Base-by-base conservation (phyloP, 2,329 filamentous ascomycete species). In the Rugonectria rugulosa region DNA sequence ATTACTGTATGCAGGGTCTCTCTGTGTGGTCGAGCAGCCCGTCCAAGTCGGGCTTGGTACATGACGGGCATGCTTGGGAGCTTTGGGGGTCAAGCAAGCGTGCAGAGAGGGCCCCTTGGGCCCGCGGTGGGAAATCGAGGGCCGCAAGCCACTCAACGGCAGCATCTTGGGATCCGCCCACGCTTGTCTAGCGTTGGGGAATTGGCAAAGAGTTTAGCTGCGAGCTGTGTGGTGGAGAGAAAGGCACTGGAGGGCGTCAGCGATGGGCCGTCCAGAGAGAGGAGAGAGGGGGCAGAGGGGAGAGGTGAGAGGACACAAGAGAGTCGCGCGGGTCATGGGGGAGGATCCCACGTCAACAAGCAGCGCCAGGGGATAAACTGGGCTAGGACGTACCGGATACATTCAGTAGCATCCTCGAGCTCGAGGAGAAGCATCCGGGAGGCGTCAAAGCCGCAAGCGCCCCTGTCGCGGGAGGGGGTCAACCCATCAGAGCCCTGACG, bases 1-100 rank as follows among this genome's bases (percentile, higher is more conserved):
- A 66, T 65, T 67, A n/a, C n/a, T n/a, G n/a, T n/a, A 70, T 70
- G 68, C 68, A 70, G 68, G 68, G 68, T 62, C 68, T 62, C 52
- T 40, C 50, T 27, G 5, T 5, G 5, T 67, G 62, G 58, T 61
- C 36, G 38, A 67, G 62, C 53, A 64, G 59, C 27, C 27, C 38
- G 31, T 53, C 43, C 53, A 55, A 51, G 56, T 34, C 50, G 49
- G 43, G 38, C 55, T 56, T 48, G 46, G 48, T 43, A 56, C 44
- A 53, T 55, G 37, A 47, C 50, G 29, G 44, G 23, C 40, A n/a
- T 52, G 42, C 50, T 56, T 51, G 62, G 56, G 60, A 59, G 45
- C 55, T 29, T 42, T 47, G 61, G 44, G 59, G 56, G 52, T 61
- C 56, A 58, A 64, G 36, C 36, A 20, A 11, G 15, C 60, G 58